These are phyloP conservation scores for Coprinellus micaceus DNA, from an alignment of 768 basidiomycete species.

Conservation along the genomic window DNA sequence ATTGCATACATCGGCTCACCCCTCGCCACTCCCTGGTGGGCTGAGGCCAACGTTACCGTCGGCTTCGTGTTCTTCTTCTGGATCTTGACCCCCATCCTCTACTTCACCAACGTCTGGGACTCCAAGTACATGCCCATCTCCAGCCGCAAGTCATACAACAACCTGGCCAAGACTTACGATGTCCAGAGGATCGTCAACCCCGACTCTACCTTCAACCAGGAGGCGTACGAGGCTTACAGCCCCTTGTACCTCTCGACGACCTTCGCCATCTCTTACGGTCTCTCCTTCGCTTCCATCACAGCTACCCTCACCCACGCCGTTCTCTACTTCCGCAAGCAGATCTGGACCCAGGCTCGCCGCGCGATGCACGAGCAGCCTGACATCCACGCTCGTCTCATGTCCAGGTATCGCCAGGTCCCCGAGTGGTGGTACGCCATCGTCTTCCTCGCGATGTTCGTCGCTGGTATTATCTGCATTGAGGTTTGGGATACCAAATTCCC, in stretches of 20 bases:
- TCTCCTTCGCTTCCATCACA: slow-evolving; percentile 81
- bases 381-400: slow-evolving; percentile 82
- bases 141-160: slow-evolving; percentile 60
- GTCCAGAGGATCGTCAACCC: slow-evolving; percentile 52
- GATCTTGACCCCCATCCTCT: slow-evolving; percentile 60
- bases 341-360: slow-evolving; percentile 66
- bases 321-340: slow-evolving; percentile 76
- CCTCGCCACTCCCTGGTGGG: slow-evolving; percentile 81
- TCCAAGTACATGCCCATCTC: slow-evolving; percentile 63
- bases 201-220: slow-evolving; percentile 52
- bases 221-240: slow-evolving; percentile 54
- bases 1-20: slow-evolving; percentile 69
- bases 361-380: slow-evolving; percentile 78
- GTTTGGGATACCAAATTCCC: slow-evolving; percentile 72
- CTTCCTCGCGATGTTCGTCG: slow-evolving; percentile 64
- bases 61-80: slow-evolving; percentile 72
- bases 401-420: slow-evolving; percentile 67
- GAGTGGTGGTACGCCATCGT: slow-evolving; percentile 82
- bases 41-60: slow-evolving; percentile 61
- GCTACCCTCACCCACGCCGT: slow-evolving; percentile 67
- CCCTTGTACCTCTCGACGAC: slow-evolving; percentile 67
- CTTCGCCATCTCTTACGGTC: slow-evolving; percentile 75
- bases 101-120: slow-evolving; percentile 66
- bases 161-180: slow-evolving; percentile 55
- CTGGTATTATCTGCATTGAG: slow-evolving; percentile 68